Evolutionary conservation across 768 basidiomycete genomes (phyloP).

Genomic region (Termitomyces sp.): DNA sequence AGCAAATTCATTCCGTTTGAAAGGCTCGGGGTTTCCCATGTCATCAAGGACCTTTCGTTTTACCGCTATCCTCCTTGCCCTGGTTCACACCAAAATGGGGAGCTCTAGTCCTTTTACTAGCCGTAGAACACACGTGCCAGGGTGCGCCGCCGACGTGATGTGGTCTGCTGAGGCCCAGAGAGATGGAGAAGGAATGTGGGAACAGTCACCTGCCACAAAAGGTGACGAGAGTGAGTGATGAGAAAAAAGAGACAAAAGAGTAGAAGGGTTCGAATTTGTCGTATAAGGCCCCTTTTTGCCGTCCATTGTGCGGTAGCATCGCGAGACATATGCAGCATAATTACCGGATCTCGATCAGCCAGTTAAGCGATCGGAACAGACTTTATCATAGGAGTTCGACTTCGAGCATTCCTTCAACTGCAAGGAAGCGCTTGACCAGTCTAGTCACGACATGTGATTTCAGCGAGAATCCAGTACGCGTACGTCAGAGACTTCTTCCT

Average conservation of each 20-base stretch:
- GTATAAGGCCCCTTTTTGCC: background rate
- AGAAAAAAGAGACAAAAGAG: background rate
- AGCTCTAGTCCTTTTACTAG: background rate
- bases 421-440: background rate
- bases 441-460: background rate
- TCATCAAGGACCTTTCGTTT: slow-evolving; percentile 16
- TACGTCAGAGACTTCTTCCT: background rate
- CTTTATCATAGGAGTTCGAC: background rate
- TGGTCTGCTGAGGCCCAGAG: background rate
- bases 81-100: background rate
- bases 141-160: background rate
- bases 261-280: background rate
- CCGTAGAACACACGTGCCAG: background rate
- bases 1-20: slow-evolving; percentile 12
- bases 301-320: background rate
- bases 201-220: background rate
- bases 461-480: background rate
- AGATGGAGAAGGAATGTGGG: background rate
- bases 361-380: background rate
- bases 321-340: slow-evolving; percentile 3
- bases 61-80: background rate
- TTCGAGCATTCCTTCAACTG: background rate
- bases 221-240: background rate
- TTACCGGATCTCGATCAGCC: slow-evolving; percentile 6
- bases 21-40: slow-evolving; percentile 18